These are phyloP conservation scores for Psilocybe tampanensis DNA, from an alignment of 768 basidiomycete species.

Conservation along the genomic window DNA sequence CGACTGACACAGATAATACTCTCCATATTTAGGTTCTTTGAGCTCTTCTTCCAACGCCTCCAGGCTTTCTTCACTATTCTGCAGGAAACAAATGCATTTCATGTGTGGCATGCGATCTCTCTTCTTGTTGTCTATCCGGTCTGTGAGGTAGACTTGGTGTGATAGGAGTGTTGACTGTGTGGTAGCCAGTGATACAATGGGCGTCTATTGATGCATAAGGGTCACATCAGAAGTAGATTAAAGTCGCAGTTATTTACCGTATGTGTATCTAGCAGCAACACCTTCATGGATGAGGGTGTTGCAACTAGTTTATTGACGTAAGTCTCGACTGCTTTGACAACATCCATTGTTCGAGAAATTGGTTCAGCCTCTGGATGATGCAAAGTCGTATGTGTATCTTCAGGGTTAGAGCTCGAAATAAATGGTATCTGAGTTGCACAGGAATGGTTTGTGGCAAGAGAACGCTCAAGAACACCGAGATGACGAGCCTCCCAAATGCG, in stretches of 20 bases:
- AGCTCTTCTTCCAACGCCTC: conserved; percentile 84
- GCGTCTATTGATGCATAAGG: conserved; percentile 58
- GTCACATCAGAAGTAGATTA: neutral
- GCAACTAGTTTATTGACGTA: conserved; percentile 91
- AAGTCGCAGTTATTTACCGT: conserved; percentile 60
- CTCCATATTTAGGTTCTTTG: conserved; percentile 90
- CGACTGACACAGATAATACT: conserved; percentile 99
- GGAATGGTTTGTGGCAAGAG: no score
- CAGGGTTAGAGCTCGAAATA: neutral
- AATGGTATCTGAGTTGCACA: no score
- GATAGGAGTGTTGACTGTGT: conserved; percentile 93
- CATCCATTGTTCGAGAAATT: conserved; percentile 72
- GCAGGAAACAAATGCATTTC: conserved; percentile 95
- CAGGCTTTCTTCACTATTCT: conserved; percentile 80
- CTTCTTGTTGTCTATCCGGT: conserved; percentile 93
- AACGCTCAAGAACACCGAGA: no score
- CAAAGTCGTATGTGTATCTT: neutral
- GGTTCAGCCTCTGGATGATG: neutral
- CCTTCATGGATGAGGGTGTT: conserved; percentile 89
- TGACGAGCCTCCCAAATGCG: no score
- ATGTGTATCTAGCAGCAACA: conserved; percentile 90
- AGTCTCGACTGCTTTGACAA: conserved; percentile 91
- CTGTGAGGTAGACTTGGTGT: conserved; percentile 97
- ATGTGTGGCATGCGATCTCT: conserved; percentile 94
- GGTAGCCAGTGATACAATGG: conserved; percentile 91